Evolutionary conservation across 306 rosid genomes (phyloP), one percentile per base, ranked within the genome.

Genomic region (Abrus pulchellus): DNA sequence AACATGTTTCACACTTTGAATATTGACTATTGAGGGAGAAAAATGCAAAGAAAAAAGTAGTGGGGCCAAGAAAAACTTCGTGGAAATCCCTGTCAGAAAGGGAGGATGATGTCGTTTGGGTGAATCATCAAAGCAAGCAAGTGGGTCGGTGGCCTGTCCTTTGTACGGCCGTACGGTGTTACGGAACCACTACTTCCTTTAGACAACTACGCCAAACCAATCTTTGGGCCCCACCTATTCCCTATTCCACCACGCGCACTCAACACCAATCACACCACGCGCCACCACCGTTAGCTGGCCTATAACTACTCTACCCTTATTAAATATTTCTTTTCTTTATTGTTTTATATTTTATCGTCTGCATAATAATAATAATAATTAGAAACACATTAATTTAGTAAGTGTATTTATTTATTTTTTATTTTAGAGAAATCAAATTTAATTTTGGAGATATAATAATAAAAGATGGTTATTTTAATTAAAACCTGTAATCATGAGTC

Each of bases 101-200:
- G 12, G n/a, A 32, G 9, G 38, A 79, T 57, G 55, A 34, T 84
- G 78, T 74, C 60, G 44, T 40, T 53, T 48, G 14, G 36, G 53
- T 84, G 81, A 74, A 9, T 84, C 81, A 79, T 60, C 6, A 65
- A 66, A 84, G 55, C 73, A 30, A 32, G 81, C 57, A 80, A 82
- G 66, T 77, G 81, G 86, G 84, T 85, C 79, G 86, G 86, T 78
- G 83, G 3, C 13, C 0, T 82, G 88, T 85, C 86, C 83, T 85
- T 74, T 82, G 88, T 82, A 85, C 88, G 75, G 76, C 29, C 43
- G 85, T 85, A 85, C 88, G 88, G 78, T 44, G 0, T 3, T 61
- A 52, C 75, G 78, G 59, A 57, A 80, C 68, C 45, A 64, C 50
- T 11, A 49, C 69, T 70, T 20, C 32, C 59, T 10, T 34, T 60